Evolutionary conservation across 1,284 basidiomycete species (phyloP), one percentile per base, ranked within the genome.

Genomic region (Boletus smithii): DNA sequence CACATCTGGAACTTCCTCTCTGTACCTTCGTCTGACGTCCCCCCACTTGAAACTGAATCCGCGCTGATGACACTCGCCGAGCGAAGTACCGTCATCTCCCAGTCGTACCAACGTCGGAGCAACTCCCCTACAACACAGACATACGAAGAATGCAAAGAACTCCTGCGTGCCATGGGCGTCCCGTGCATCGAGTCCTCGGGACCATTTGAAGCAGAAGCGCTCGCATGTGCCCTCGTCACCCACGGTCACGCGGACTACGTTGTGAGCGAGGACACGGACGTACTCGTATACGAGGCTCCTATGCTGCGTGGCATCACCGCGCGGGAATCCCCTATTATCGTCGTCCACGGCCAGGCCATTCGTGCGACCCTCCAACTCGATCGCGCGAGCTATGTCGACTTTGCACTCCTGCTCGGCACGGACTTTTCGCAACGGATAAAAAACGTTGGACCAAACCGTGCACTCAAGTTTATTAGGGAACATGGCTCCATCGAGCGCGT

Each of bases 261-360:
- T 14, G 88, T 80, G 2, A 93, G 87, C 49, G 91, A 95, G 68
- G 91, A 95, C 65, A 90, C 88, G 14, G 88, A 91, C 56, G 88
- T 91, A 8, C 71, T 91, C 22, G 71, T 88, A 3, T 90, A 88
- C 63, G 82, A 84, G 58, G 90, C 81, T 0, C 87, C 90, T 0
- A 72, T 95, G 34, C 61, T 95, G 8, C 84, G 88, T 24, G 87
- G 89, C 61, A 69, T 92, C 37, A 81, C 86, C 8, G 76, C 70
- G 33, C 72, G 76, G 3, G 63, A 69, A 14, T 72, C 71, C 2
- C 83, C 88, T 1, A 73, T 95, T 2, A 62, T 76, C 27, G 51
- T 84, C 36, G 73, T 92, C 42, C 80, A 79, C n/a, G 84, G 85
- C 7, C 53, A 72, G 2, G 73, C 78, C 3, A 70, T 93, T n/a